Evolutionary conservation across 345 rosid genomes (phyloP).

Genomic region (Rhodomyrtus tomentosa): DNA sequence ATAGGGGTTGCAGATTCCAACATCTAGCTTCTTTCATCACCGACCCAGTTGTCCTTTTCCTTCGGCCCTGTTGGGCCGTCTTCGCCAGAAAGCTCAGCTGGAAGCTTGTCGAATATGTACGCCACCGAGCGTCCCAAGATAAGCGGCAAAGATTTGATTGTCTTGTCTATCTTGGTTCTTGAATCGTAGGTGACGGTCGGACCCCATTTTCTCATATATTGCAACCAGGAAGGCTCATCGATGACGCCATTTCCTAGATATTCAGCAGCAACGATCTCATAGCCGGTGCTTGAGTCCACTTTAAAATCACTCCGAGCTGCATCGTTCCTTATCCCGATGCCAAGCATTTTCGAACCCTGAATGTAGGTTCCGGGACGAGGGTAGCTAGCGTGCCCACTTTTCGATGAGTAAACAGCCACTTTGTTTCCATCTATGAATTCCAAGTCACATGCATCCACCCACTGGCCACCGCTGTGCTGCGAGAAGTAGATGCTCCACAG

Average conservation of each 20-base stretch:
- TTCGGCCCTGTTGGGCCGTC: constrained; percentile 94
- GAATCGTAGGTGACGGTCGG: constrained; percentile 53
- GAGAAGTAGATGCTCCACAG: constrained; percentile 75
- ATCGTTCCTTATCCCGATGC: constrained; percentile 72
- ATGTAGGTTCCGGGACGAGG: constrained; percentile 59
- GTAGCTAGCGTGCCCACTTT: constrained; percentile 71
- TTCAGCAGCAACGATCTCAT: constrained; percentile 67
- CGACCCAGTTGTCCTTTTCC: constrained; percentile 85
- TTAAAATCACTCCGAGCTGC: constrained; percentile 30
- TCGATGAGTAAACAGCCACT: constrained; percentile 57
- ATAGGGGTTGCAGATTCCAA: neutral
- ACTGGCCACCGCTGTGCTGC: constrained; percentile 82
- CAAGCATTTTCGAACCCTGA: constrained; percentile 52
- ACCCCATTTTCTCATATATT: constrained; percentile 88
- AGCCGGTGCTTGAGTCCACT: constrained; percentile 48
- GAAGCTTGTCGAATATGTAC: constrained; percentile 31
- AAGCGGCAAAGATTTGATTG: constrained; percentile 32
- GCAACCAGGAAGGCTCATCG: constrained; percentile 64
- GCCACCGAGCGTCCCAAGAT: constrained; percentile 21
- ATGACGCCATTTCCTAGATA: constrained; percentile 43
- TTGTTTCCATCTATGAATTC: constrained; percentile 54
- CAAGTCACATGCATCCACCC: constrained; percentile 62
- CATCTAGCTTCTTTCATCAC: constrained; percentile 57
- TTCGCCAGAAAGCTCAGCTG: constrained; percentile 57
- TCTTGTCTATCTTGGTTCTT: constrained; percentile 41